phyloP scores from a whole-genome alignment of 768 basidiomycete genomes.

The Rhizopogon rudus region DNA sequence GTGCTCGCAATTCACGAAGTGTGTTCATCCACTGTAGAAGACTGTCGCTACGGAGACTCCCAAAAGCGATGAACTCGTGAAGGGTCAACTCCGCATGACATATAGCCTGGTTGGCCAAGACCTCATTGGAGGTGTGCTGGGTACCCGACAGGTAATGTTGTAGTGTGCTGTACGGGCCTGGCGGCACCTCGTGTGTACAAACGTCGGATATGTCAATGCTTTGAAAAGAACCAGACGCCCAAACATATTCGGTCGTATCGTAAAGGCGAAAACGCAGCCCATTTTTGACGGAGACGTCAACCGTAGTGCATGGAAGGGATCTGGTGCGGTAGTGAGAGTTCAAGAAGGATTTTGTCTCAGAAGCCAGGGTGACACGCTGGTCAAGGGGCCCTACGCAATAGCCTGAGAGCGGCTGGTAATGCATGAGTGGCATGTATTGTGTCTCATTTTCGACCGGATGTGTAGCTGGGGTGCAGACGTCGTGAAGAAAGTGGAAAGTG shows the following conservation, averaged over 20 bases:
- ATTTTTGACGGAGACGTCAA: conserved; percentile 23
- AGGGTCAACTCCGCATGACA: conserved; percentile 34
- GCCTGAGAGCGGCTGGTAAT: not conserved
- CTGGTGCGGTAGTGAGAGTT: conserved; percentile 25
- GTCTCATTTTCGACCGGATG: not conserved
- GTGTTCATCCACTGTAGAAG: conserved; percentile 46
- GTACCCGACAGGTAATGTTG: conserved; percentile 32
- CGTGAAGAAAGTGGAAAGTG: conserved; percentile 32
- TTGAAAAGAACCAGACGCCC: conserved; percentile 12
- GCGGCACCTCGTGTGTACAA: conserved; percentile 28
- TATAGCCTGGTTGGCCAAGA: conserved; percentile 36
- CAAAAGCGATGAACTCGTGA: conserved; percentile 39
- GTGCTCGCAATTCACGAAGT: conserved; percentile 31
- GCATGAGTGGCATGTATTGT: conserved; percentile 1
- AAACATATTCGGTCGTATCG: conserved; percentile 12
- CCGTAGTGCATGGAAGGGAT: conserved; percentile 12
- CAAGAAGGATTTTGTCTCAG: conserved; percentile 27
- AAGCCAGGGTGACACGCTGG: conserved; percentile 31
- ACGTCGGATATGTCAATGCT: conserved; percentile 5
- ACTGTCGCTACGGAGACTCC: conserved; percentile 34
- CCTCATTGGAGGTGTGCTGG: conserved; percentile 33
- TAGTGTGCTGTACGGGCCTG: conserved; percentile 28
- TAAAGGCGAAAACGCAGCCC: conserved; percentile 24
- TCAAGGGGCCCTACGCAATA: conserved; percentile 3
- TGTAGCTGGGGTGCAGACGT: conserved; percentile 21